Evolutionary conservation across 2,329 filamentous ascomycete species (phyloP), one percentile per base, ranked within the genome.

Genomic region (Aaosphaeria arxii): DNA sequence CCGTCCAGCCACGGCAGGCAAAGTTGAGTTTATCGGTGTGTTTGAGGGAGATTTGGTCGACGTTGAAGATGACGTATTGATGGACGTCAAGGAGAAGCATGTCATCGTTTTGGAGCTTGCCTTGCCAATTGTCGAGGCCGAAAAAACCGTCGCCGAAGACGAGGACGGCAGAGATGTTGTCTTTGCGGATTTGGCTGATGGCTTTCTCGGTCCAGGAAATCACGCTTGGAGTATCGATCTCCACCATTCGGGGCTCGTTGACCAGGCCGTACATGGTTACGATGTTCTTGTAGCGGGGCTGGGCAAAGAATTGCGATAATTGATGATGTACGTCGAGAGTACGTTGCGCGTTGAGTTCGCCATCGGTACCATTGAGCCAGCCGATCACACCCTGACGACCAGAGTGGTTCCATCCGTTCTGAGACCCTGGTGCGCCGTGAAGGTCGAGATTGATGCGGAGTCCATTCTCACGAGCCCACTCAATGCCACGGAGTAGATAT

Each of bases 1-100:
- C 68, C 4, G 88, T 87, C 94, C 94, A 99, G 46, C 85, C 90
- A 13, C 80, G 75, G 74, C 94, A 99, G 4, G 92, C 90, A 65
- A 95, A 95, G 51, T 87, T 78, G 48, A 97, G 80, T 74, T 96
- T 96, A 56, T 86, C 80, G 47, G 85, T 79, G 74, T 97, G 94
- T 47, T 86, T 86, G 63, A 87, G 86, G 42, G 83, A 81, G 63
- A 99, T 87, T 70, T 95, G 89, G 56, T 87, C 85, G 36, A 83
- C 83, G 77, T 99, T 96, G 80, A 99, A 99, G 70, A 96, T 96
- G 63, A 95, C 89, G 71, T 99, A 99, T 71, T 97, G 92, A 73
- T 99, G 94, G 35, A 95, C 94, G 71, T 99, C 94, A n/a, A 99
- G 83, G 13, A 95, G 82, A 55, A 97, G 77, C 54, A 85, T 81